phyloP scores from a whole-genome alignment of 2,329 filamentous ascomycete genomes.

The Cladorrhinum sp. region DNA sequence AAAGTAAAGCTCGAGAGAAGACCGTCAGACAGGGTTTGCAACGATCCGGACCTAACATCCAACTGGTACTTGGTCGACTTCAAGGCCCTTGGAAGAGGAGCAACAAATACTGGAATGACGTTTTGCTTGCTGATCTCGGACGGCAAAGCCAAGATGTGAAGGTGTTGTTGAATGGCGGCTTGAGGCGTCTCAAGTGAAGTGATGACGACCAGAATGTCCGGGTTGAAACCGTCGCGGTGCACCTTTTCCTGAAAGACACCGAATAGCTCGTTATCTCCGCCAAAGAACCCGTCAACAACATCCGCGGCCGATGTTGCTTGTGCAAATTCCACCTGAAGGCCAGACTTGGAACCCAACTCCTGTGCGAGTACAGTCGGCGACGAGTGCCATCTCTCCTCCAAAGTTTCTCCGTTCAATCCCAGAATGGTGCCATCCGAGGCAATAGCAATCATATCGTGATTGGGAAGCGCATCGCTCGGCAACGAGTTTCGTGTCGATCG shows the following conservation, averaged over 20 bases:
- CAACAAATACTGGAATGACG: constrained; percentile 27
- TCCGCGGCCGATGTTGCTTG: constrained; percentile 46
- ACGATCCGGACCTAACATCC: constrained; percentile 59
- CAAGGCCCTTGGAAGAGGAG: constrained; percentile 20
- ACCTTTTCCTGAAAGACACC: constrained; percentile 49
- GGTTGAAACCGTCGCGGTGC: constrained; percentile 42
- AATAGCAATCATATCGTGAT: constrained; percentile 52
- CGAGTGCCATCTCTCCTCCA: constrained; percentile 47
- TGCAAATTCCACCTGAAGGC: constrained; percentile 49
- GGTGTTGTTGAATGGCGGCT: constrained; percentile 28
- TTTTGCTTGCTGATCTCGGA: constrained; percentile 19
- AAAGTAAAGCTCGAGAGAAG: constrained; percentile 60
- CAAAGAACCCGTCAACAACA: constrained; percentile 53
- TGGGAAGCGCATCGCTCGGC: constrained; percentile 25
- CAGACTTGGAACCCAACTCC: constrained; percentile 34
- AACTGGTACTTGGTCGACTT: constrained; percentile 34
- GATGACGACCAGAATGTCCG: constrained; percentile 55
- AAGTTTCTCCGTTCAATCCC: constrained; percentile 56
- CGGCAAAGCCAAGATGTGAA: constrained; percentile 35
- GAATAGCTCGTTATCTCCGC: constrained; percentile 51
- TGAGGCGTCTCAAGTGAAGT: constrained; percentile 36
- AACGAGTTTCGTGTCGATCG: constrained; percentile 17
- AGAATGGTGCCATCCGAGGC: constrained; percentile 59
- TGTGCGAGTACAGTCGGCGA: constrained; percentile 42
- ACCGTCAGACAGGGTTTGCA: constrained; percentile 57